phyloP scores from a whole-genome alignment of 1,284 basidiomycete genomes.

The Xerocomus minutiporus region DNA sequence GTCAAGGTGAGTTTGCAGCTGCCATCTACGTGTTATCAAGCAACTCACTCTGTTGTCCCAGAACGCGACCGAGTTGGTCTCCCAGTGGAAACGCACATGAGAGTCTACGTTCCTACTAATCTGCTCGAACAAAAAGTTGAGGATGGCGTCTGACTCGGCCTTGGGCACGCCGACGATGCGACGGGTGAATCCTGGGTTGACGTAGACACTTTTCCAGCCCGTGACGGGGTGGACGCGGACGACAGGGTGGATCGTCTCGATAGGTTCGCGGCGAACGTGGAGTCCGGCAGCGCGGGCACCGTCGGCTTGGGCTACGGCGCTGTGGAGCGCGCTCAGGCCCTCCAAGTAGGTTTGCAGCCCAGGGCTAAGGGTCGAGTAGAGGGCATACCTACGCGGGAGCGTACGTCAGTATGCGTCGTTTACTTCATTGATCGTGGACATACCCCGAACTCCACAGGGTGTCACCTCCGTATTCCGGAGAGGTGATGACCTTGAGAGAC shows the following conservation, averaged over 20 bases:
- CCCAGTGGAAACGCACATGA: slow-evolving; percentile 71
- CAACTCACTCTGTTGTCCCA: slow-evolving; percentile 65
- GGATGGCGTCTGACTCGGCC: slow-evolving; percentile 70
- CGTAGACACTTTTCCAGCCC: slow-evolving; percentile 75
- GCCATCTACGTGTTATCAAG: neutral
- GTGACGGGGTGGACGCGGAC: slow-evolving; percentile 76
- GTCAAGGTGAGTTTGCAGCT: slow-evolving; percentile 1
- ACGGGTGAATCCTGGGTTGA: slow-evolving; percentile 70
- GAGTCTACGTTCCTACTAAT: slow-evolving; percentile 66
- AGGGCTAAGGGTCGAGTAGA: slow-evolving; percentile 68
- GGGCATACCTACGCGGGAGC: slow-evolving; percentile 45
- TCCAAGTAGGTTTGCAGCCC: slow-evolving; percentile 66
- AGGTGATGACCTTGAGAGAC: slow-evolving; percentile 63
- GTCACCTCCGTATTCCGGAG: slow-evolving; percentile 64
- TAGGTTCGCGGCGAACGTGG: slow-evolving; percentile 58
- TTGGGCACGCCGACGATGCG: slow-evolving; percentile 74
- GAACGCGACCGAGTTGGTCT: slow-evolving; percentile 61
- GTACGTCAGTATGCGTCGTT: slow-evolving; percentile 6
- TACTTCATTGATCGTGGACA: neutral
- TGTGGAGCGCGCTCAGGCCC: slow-evolving; percentile 62
- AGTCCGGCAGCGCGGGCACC: slow-evolving; percentile 61
- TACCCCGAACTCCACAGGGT: slow-evolving; percentile 69
- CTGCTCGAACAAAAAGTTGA: slow-evolving; percentile 68
- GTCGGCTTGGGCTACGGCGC: slow-evolving; percentile 63
- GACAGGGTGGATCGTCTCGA: slow-evolving; percentile 68